Base-by-base conservation (phyloP, 2,329 filamentous ascomycete species). In the Botrytis tulipae region DNA sequence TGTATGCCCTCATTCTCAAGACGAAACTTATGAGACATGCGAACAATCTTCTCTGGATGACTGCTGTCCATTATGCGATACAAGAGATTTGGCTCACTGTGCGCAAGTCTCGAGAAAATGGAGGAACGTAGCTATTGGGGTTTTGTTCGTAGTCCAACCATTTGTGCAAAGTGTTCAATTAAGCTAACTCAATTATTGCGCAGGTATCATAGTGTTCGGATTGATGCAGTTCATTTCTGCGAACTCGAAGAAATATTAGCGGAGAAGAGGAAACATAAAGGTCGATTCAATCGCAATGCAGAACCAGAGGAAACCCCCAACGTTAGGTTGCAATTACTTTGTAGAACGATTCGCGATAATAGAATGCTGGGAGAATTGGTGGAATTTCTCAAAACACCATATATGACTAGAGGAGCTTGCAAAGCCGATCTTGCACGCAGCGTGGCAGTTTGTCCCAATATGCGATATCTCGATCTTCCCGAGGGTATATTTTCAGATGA, bases 201-300 rank as follows among this genome's bases (percentile, higher is more conserved):
- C 72, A 97, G 93, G 77, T 97, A 97, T 82, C 91, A 91, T 79
- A 95, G 94, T 84, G 91, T 98, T 77, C 93, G 95, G 74, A 96
- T 98, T 81, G 95, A 98, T 81, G 89, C 93, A 29, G 95, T 98
- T 46, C 95, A 98, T 83, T 98, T 97, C 84, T 98, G 95, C 85
- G 90, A 92, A 76, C 91, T 93, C 78, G 95, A 98, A 83, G 91
- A 93, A 74, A 86, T 92, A 78, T 88, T 97, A 51, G 89, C 93
- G 71, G 93, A 95, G 78, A 90, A 89, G 82, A 92, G 95, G 76
- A 94, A 93, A 81, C 90, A 90, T 75, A 88, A 88, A 74, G 91
- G 90, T 51, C 89, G 90, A 79, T 91, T 93, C 81, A 87, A 93
- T 81, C 88, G 91, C 80, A 94, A 95, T 82, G 92, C 90, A 75